Evolutionary conservation across 352 stramenopile species (phyloP).

Genomic region (Phytophthora syringae): DNA sequence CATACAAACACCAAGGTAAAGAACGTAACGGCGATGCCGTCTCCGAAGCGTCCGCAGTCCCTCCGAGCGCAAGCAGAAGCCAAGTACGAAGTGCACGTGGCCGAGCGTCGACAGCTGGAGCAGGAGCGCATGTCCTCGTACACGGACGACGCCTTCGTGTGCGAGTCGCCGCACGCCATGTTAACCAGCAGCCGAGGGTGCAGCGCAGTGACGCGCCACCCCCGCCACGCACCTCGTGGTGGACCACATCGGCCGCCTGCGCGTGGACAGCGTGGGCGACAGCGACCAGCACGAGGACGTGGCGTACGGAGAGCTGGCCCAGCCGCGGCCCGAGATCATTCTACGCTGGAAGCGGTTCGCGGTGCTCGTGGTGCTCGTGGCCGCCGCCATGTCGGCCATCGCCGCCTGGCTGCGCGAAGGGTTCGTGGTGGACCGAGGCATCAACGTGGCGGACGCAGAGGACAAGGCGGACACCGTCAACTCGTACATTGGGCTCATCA

Average conservation of each 20-base stretch:
- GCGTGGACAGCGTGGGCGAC: conserved; percentile 31
- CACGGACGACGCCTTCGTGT: conserved; percentile 54
- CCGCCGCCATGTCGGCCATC: conserved; percentile 47
- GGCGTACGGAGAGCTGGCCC: conserved; percentile 41
- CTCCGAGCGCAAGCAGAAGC: conserved; percentile 30
- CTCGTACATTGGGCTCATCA: conserved; percentile 65
- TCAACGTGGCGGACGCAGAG: conserved; percentile 35
- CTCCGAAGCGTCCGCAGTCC: conserved; percentile 7
- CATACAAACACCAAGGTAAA: conserved; percentile 25
- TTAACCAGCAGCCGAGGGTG: conserved; percentile 35
- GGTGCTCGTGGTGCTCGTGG: conserved; percentile 51
- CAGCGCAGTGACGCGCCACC: conserved; percentile 8
- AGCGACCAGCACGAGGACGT: conserved; percentile 31
- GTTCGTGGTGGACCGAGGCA: conserved; percentile 41
- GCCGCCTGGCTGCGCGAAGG: conserved; percentile 44
- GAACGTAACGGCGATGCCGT: conserved; percentile 18
- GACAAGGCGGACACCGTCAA: conserved; percentile 45
- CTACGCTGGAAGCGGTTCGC: conserved; percentile 66
- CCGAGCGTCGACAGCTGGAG: conserved; percentile 35
- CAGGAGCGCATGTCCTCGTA: conserved; percentile 48
- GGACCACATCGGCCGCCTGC: conserved; percentile 34
- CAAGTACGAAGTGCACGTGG: conserved; percentile 24
- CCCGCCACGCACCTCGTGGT: conserved; percentile 25
- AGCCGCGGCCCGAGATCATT: conserved; percentile 64
- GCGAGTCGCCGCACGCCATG: conserved; percentile 50